Base-by-base conservation (phyloP, 2,329 filamentous ascomycete species). In the Scedosporium dehoogii region DNA sequence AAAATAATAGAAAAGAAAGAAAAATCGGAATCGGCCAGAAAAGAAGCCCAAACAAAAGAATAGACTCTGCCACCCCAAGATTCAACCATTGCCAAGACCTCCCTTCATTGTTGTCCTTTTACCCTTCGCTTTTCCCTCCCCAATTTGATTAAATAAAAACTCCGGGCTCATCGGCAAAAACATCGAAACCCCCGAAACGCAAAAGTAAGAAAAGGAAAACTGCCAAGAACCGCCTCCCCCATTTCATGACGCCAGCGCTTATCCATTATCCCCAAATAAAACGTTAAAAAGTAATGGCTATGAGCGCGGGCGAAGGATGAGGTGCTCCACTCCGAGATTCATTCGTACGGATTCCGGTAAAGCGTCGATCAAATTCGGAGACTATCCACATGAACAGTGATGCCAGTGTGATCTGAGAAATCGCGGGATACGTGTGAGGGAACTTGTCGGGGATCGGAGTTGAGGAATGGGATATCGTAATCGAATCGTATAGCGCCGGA, bases 1-100 rank as follows among this genome's bases (percentile, higher is more conserved):
- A 51, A 21, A 63, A 62, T 55, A 33, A 4, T 29, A 56, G 41
- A 59, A 51, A 63, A 46, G 56, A 29, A 57, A 51, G 44, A 33
- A 38, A 55, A 44, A 44, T 51, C 27, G 33, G 42, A 18, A 53
- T 51, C 4, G 44, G 6, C 44, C 23, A 23, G 25, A 56, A 55
- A 56, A 27, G 51, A 56, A 58, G 25, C 33, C 33, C 33, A 38
- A 14, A 38, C 33, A 38, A 38, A 38, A 38, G 1, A 38, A 38
- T 38, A 38, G 33, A 58, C 12, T 12, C 55, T 23, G 27, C 27
- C 14, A 25, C 51, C 51, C 12, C 51, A 9, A 55, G 18, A 27
- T 55, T 29, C 51, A 25, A 12, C 51, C 51, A 27, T 55, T 23
- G 23, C 23, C 23, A 6, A 55, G 23, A 27, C 51, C 27, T 55